Percentiles rank a stretch among this genome's conserved stretches.
Conservation (phyloP, 805 yeast species). For the Pichia cabralensis region DNA sequence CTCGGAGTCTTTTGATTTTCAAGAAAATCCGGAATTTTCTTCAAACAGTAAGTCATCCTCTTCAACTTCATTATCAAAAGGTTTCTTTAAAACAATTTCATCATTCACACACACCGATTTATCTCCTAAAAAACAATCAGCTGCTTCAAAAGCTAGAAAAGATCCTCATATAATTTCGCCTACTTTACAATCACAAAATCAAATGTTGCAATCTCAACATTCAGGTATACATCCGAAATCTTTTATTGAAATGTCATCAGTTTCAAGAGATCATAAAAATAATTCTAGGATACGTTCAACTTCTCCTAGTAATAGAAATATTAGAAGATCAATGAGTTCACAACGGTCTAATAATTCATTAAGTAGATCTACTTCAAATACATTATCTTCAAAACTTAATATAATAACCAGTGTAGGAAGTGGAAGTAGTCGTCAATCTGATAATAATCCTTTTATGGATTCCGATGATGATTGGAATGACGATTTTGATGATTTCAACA, state of each 20-base stretch:
- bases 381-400: not conserved
- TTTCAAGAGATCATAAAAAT: slow-evolving; percentile 7
- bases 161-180: too few relatives aligned
- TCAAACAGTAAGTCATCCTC: not conserved
- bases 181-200: too few relatives aligned
- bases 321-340: slow-evolving; percentile 6
- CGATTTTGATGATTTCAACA: not conserved
- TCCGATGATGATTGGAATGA: slow-evolving; percentile 3
- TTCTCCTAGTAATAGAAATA: not conserved
- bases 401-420: too few relatives aligned
- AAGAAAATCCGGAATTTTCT: not conserved
- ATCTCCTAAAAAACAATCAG: slow-evolving; percentile 5
- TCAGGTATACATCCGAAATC: slow-evolving; percentile 9
- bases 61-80: not conserved
- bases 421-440: slow-evolving; percentile 3
- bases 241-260: slow-evolving; percentile 8
- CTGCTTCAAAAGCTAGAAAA: slow-evolving; percentile 8
- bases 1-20: slow-evolving; percentile 5
- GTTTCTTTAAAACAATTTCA: slow-evolving; percentile 8
- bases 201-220: too few relatives aligned
- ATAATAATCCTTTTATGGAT: slow-evolving; percentile 11
- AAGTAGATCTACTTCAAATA: slow-evolving; percentile 2
- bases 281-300: slow-evolving; percentile 7
- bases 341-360: slow-evolving; percentile 6
- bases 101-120: slow-evolving; percentile 7